A percentile compares a stretch with the other conserved stretches of the same genome.
Conservation (phyloP, 2,329 filamentous ascomycete genomes). For the Fusarium nelsonii region DNA sequence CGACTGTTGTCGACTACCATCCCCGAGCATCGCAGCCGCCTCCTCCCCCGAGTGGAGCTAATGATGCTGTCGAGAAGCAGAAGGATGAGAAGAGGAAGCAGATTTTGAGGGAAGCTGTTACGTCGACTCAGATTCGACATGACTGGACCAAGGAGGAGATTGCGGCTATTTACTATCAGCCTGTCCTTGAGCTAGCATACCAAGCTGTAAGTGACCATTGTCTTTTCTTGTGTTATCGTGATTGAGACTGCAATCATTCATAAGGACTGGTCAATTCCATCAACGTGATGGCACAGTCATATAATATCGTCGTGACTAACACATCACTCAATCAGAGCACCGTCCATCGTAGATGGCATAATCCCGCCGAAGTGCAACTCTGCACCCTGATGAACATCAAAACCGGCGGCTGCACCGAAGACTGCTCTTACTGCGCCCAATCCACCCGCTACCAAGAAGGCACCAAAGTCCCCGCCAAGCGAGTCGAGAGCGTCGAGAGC, state of each 20-base stretch:
- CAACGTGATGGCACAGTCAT: slow-evolving; percentile 3
- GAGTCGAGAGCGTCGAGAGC: slow-evolving; percentile 82
- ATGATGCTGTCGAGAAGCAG: slow-evolving; percentile 44
- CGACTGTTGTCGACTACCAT: slow-evolving; percentile 47
- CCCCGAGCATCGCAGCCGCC: slow-evolving; percentile 41
- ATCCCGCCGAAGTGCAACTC: slow-evolving; percentile 86
- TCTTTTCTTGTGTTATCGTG: not conserved
- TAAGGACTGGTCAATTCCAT: not conserved
- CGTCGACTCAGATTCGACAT: slow-evolving; percentile 71
- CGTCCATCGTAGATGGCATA: slow-evolving; percentile 87
- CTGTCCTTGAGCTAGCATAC: slow-evolving; percentile 82
- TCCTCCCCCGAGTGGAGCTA: slow-evolving; percentile 35
- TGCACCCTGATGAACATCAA: slow-evolving; percentile 98
- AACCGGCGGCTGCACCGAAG: slow-evolving; percentile 90
- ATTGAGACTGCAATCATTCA: not conserved
- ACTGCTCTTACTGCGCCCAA: slow-evolving; percentile 94
- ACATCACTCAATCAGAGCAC: slow-evolving; percentile 65
- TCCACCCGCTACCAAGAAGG: slow-evolving; percentile 83
- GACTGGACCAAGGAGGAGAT: slow-evolving; percentile 88
- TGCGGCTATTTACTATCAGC: slow-evolving; percentile 82
- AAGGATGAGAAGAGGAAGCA: slow-evolving; percentile 46
- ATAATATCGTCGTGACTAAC: slow-evolving; percentile 34
- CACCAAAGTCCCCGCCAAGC: slow-evolving; percentile 82
- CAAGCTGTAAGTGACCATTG: slow-evolving; percentile 70
- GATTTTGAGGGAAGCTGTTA: slow-evolving; percentile 66